Evolutionary conservation across 2,329 filamentous ascomycete genomes (phyloP).

Genomic region (Pleoardoris graminearum): DNA sequence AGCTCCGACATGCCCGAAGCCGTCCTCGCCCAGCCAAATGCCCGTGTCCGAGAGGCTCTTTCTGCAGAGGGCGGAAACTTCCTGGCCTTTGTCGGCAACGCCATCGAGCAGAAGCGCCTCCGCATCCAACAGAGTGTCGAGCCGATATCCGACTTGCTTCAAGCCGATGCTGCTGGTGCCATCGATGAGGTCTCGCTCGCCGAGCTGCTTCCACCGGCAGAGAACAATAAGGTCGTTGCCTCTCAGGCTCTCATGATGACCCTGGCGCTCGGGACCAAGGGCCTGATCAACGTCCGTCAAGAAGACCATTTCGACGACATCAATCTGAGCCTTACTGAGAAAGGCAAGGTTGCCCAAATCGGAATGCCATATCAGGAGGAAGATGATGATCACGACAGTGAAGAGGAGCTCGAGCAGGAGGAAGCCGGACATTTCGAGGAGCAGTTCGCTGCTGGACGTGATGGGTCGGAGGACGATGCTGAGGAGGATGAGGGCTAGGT

Average conservation of each 20-base stretch:
- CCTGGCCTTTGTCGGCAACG: constrained; percentile 59
- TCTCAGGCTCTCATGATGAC: constrained; percentile 53
- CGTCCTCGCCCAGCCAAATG: constrained; percentile 17
- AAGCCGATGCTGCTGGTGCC: constrained; percentile 35
- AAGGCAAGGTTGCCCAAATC: constrained; percentile 22
- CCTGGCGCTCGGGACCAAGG: constrained; percentile 58
- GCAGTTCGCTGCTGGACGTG: constrained; percentile 24
- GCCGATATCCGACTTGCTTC: constrained; percentile 21
- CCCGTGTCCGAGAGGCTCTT: constrained; percentile 57
- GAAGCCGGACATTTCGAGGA: constrained; percentile 28
- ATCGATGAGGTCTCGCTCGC: constrained; percentile 64
- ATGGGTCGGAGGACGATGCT: constrained; percentile 7
- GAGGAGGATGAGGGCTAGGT: constrained; percentile 26
- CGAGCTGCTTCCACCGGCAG: constrained; percentile 64
- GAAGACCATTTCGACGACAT: constrained; percentile 49
- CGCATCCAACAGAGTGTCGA: constrained; percentile 15
- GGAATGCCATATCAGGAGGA: constrained; percentile 14
- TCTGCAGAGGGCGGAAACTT: constrained; percentile 66
- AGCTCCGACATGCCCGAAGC: constrained; percentile 24
- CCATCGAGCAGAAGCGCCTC: constrained; percentile 45
- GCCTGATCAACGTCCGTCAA: constrained; percentile 66
- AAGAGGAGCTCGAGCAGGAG: constrained; percentile 4
- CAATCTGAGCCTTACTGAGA: constrained; percentile 28
- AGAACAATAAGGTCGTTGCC: constrained; percentile 64
- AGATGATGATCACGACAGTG: background rate